Evolutionary conservation across 768 basidiomycete species (phyloP).

Genomic region (Trametes cinnabarina): DNA sequence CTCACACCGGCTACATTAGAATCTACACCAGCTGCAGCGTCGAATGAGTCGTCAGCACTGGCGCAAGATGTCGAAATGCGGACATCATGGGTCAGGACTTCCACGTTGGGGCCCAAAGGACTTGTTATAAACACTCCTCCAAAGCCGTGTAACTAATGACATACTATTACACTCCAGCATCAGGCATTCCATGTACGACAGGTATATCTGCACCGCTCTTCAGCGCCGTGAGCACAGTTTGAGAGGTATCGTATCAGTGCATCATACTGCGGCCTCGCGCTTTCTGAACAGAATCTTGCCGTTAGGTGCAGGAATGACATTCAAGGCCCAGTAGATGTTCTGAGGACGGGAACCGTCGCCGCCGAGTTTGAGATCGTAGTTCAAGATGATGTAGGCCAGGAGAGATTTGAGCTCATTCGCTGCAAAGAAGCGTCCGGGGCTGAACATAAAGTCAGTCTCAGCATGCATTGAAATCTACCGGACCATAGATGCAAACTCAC

Average conservation of each 20-base stretch:
- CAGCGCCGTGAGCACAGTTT: neutral
- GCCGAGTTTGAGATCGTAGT: constrained; percentile 29
- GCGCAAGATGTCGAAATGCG: constrained; percentile 15
- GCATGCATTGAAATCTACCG: neutral
- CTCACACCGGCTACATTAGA: neutral
- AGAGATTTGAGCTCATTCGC: constrained; percentile 33
- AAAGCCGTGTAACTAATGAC: too few species aligned
- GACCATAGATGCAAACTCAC: neutral
- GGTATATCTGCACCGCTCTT: neutral
- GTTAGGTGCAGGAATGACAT: constrained; percentile 21
- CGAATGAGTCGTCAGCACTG: neutral
- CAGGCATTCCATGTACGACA: too few species aligned
- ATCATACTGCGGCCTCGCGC: neutral
- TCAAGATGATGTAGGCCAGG: constrained; percentile 31
- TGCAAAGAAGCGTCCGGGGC: constrained; percentile 37
- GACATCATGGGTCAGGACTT: constrained; percentile 2
- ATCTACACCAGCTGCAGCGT: neutral
- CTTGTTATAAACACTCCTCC: too few species aligned
- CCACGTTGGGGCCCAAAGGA: too few species aligned
- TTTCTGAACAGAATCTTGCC: constrained; percentile 26
- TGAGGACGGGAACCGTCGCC: constrained; percentile 24
- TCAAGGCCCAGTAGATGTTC: constrained; percentile 20
- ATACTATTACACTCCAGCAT: too few species aligned
- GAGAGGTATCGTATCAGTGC: neutral
- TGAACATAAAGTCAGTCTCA: neutral